A percentile compares a stretch with the other conserved stretches of the same genome.
Conservation (phyloP, 164 flowering plant species). For the grape (Vitis vinifera) region ASM3070453v1 NC_081818.1:18004001-18004500, state of each 20-base stretch:
- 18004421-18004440: not conserved
- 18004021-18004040: too few species aligned
- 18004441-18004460: not conserved
- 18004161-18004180: too few species aligned
- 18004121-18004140: too few species aligned
- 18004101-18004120: too few species aligned
- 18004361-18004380: conserved; percentile 40
- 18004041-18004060: too few species aligned
- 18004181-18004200: not conserved
- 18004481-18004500: not conserved
- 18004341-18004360: conserved; percentile 73
- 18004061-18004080: too few species aligned
- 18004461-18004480: not conserved
- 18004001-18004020: too few species aligned
- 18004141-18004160: too few species aligned
- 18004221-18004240: not conserved
- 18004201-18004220: not conserved
- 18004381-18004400: not conserved
- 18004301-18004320: conserved; percentile 74
- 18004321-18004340: conserved; percentile 59
- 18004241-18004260: not conserved
- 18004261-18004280: not conserved
- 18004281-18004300: conserved; percentile 35
- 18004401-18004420: not conserved
- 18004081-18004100: too few species aligned